Percentiles rank a stretch among this genome's conserved stretches.
phyloP scores from a whole-genome alignment of 768 basidiomycete species.

The Auriscalpium orientale region DNA sequence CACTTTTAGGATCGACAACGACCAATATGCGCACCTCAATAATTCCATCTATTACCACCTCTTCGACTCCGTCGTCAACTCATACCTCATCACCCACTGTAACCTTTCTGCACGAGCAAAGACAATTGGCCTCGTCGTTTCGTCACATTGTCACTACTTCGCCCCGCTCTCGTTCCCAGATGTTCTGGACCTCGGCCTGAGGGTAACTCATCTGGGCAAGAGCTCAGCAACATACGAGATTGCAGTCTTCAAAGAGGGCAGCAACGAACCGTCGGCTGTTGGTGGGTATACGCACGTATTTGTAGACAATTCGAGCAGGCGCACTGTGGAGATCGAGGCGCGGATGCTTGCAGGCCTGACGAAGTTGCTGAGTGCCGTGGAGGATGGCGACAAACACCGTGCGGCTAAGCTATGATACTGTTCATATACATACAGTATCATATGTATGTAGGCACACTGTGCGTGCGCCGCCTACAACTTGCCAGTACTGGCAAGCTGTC shows the following conservation, averaged over 20 bases:
- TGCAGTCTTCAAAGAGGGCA: slow-evolving; percentile 54
- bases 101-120: slow-evolving; percentile 42
- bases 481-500: too few relatives aligned
- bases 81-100: slow-evolving; percentile 65
- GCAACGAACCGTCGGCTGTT: slow-evolving; percentile 30
- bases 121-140: slow-evolving; percentile 70
- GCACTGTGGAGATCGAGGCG: slow-evolving; percentile 41
- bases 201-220: slow-evolving; percentile 58
- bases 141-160: slow-evolving; percentile 75
- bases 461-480: too few relatives aligned
- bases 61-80: slow-evolving; percentile 77
- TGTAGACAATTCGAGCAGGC: slow-evolving; percentile 53
- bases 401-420: neutral
- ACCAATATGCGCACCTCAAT: slow-evolving; percentile 79
- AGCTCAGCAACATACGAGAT: slow-evolving; percentile 79
- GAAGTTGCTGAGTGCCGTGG: slow-evolving; percentile 22
- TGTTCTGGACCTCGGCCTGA: slow-evolving; percentile 59
- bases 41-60: slow-evolving; percentile 77
- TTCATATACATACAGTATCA: too few relatives aligned
- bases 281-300: slow-evolving; percentile 80
- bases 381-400: neutral
- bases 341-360: slow-evolving; percentile 39
- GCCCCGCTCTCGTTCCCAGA: slow-evolving; percentile 68
- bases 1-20: slow-evolving; percentile 71
- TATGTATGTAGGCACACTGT: too few relatives aligned